Base-by-base conservation (phyloP, 495 filamentous ascomycete species). In the Pseudomonodictys pantanalensis region DNA sequence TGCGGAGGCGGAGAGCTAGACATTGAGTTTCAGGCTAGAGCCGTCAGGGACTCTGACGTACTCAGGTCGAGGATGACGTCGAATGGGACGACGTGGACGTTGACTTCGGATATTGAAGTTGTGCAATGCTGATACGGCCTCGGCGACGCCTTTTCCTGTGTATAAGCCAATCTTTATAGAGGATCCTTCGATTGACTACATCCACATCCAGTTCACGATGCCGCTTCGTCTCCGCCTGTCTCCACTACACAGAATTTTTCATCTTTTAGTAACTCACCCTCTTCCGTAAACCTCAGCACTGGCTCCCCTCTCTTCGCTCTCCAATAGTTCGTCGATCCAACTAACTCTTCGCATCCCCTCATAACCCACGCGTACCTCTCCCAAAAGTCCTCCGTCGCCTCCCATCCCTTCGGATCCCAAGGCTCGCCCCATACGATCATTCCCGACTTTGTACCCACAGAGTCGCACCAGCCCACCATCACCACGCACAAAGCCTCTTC, bases 1-100 rank as follows among this genome's bases (percentile, higher is more conserved):
- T 60, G 57, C 24, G 30, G 7, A 39, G 57, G 57, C 20, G 57
- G 57, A 6, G 48, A 53, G 35, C 23, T 60, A 24, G 47, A 38
- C n/a, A 53, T 60, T 47, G 57, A 60, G 28, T 60, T 52, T 41
- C 57, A 60, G 49, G 35, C 57, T 5, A 32, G 57, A 29, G 48
- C 49, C 2, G 57, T 60, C 18, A 35, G 23, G 7, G 23, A 41
- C 20, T 17, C 22, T 28, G 46, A 38, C 25, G 20, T 32, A 22
- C 8, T 42, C 22, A 23, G n/a, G 23, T 10, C n/a, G 32, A 23
- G 12, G 10, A 43, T 29, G 11, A 44, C 28, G n/a, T 3, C 45
- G 23, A 58, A 49, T 18, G 45, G 50, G 28, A 58, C 54, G 39
- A 35, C 11, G 15, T 58, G 54, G 54, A 50, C 45, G 23, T 29